Conservation (phyloP, 2,329 filamentous ascomycete species). For the Phyllosticta ampelicida region DNA sequence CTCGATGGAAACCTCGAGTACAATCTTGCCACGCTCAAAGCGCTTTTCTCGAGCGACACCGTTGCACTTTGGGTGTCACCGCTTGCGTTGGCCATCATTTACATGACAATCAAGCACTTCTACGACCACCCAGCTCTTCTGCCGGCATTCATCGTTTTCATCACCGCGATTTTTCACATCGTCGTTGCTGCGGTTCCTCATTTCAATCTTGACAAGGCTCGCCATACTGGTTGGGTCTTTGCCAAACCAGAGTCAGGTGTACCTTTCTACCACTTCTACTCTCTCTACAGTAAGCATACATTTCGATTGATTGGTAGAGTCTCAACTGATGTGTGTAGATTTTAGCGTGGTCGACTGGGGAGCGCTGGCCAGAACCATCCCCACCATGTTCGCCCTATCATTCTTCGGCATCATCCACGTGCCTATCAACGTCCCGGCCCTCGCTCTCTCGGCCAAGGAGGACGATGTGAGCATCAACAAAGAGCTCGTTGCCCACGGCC, state of each 20-base stretch:
- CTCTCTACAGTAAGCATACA: constrained; percentile 64
- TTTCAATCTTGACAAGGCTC: constrained; percentile 56
- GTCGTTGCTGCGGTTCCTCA: constrained; percentile 59
- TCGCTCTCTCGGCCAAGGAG: constrained; percentile 82
- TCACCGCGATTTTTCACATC: constrained; percentile 68
- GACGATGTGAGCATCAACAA: constrained; percentile 86
- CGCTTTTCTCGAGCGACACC: constrained; percentile 63
- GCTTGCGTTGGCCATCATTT: constrained; percentile 59
- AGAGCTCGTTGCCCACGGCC: constrained; percentile 83
- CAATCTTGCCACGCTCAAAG: constrained; percentile 61
- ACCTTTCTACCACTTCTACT: constrained; percentile 97
- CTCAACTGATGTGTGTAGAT: constrained; percentile 40
- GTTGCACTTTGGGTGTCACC: constrained; percentile 76
- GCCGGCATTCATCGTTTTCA: constrained; percentile 72
- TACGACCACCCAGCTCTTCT: constrained; percentile 76
- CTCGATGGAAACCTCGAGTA: constrained; percentile 79
- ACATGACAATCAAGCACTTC: constrained; percentile 67
- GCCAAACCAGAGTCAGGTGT: constrained; percentile 71
- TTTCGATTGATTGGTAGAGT: constrained; percentile 4
- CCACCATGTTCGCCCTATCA: constrained; percentile 91
- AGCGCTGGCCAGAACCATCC: constrained; percentile 72
- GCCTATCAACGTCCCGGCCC: constrained; percentile 91
- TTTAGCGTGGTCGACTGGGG: constrained; percentile 73
- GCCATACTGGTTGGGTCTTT: constrained; percentile 80
- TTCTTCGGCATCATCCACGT: constrained; percentile 97